Percentiles rank a stretch among this genome's conserved stretches.
Conservation (phyloP, 192 early-diverging fungal genomes). For the Gryganskiella cystojenkinii region DNA sequence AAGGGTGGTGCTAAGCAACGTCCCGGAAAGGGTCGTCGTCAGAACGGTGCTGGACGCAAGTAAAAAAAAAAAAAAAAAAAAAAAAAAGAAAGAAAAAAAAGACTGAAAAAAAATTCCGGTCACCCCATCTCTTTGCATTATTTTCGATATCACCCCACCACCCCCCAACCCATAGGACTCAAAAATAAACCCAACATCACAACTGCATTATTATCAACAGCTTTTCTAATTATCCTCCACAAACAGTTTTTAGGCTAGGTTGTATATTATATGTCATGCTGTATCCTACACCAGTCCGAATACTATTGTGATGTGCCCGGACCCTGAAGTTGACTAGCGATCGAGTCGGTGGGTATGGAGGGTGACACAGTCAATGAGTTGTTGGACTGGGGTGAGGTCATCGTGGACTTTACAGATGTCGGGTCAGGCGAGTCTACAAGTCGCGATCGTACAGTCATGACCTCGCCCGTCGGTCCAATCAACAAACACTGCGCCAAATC, state of each 20-base stretch:
- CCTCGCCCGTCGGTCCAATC: slow-evolving; percentile 64
- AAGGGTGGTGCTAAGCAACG: slow-evolving; percentile 45
- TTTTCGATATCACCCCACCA: not conserved
- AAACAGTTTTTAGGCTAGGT: too few species aligned
- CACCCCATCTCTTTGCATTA: not conserved
- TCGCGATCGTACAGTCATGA: slow-evolving; percentile 39
- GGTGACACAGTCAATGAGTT: slow-evolving; percentile 17
- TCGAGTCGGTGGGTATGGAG: not conserved
- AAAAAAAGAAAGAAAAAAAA: not conserved
- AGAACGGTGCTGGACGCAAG: slow-evolving; percentile 38
- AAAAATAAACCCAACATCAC: too few species aligned
- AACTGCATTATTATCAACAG: not conserved
- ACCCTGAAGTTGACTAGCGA: not conserved
- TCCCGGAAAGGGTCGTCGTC: slow-evolving; percentile 55
- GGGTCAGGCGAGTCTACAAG: slow-evolving; percentile 4
- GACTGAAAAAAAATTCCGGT: not conserved
- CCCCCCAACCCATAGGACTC: not conserved
- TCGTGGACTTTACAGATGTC: not conserved
- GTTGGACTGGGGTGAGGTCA: not conserved
- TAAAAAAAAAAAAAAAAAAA: slow-evolving; percentile 1
- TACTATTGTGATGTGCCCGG: not conserved
- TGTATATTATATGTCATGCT: too few species aligned
- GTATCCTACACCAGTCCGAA: too few species aligned
- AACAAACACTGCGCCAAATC: slow-evolving; percentile 60
- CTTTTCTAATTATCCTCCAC: too few species aligned